phyloP scores from a whole-genome alignment of 441 rosid genomes.

The Erysimum cheiri region DNA sequence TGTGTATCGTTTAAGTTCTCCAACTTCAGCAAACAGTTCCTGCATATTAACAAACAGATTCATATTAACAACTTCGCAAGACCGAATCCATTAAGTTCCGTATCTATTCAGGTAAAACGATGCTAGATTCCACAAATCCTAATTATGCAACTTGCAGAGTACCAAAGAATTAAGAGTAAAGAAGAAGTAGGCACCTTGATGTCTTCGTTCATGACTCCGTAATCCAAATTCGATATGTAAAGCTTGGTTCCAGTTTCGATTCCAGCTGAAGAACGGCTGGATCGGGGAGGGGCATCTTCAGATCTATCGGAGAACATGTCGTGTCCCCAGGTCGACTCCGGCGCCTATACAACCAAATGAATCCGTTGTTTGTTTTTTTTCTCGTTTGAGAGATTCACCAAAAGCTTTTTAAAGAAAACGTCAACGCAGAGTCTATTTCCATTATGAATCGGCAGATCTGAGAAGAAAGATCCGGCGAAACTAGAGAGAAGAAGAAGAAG shows the following conservation, averaged over 20 bases:
- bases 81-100: not conserved
- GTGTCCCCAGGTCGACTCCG: slow-evolving; percentile 86
- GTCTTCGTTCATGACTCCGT: slow-evolving; percentile 93
- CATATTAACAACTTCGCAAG: not conserved
- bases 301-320: slow-evolving; percentile 76
- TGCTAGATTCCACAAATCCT: slow-evolving; percentile 11
- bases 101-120: not conserved
- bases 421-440: slow-evolving; percentile 26
- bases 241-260: slow-evolving; percentile 96
- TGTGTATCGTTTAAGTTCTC: slow-evolving; percentile 81
- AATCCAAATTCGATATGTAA: slow-evolving; percentile 84
- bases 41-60: slow-evolving; percentile 33
- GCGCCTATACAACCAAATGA: slow-evolving; percentile 62
- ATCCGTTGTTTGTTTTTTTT: slow-evolving; percentile 28
- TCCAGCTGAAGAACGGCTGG: slow-evolving; percentile 51
- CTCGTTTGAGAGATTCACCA: slow-evolving; percentile 38
- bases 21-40: slow-evolving; percentile 93
- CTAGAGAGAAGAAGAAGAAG: slow-evolving; percentile 37
- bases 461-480: slow-evolving; percentile 38
- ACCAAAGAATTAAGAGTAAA: not conserved
- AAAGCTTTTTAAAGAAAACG: slow-evolving; percentile 34
- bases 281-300: slow-evolving; percentile 30
- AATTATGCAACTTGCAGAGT: not conserved
- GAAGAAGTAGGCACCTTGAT: slow-evolving; percentile 58
- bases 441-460: slow-evolving; percentile 41